Conservation (phyloP, 176 grass and related monocot species). For the Avena sativa region DNA sequence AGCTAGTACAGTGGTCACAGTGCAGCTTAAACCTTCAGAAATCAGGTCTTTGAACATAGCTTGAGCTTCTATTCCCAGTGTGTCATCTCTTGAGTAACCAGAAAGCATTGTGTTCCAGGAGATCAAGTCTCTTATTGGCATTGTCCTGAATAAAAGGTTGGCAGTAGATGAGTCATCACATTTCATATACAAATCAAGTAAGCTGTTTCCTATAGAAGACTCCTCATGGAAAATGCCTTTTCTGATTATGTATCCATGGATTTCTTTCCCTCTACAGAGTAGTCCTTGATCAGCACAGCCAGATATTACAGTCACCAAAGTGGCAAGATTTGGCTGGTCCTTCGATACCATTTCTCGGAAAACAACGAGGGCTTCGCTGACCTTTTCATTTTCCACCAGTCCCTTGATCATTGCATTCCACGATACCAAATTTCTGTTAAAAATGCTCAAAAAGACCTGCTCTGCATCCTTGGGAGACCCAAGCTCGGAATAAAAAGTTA, state of each 20-base stretch:
- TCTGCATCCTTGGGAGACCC: constrained; percentile 45
- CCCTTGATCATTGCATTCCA: constrained; percentile 88
- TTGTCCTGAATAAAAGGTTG: constrained; percentile 55
- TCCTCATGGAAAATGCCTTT: constrained; percentile 38
- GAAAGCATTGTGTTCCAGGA: constrained; percentile 91
- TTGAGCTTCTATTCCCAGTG: constrained; percentile 43
- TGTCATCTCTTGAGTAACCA: constrained; percentile 53
- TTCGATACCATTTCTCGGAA: constrained; percentile 59
- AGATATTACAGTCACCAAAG: constrained; percentile 66
- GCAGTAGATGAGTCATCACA: constrained; percentile 50
- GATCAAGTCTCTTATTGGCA: constrained; percentile 69
- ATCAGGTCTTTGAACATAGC: constrained; percentile 58
- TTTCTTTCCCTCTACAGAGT: constrained; percentile 53
- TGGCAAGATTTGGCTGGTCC: constrained; percentile 53
- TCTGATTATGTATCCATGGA: constrained; percentile 66
- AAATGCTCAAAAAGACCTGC: constrained; percentile 51
- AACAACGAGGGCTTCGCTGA: constrained; percentile 41
- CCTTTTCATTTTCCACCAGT: constrained; percentile 52
- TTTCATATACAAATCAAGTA: constrained; percentile 70
- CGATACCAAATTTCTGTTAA: constrained; percentile 63
- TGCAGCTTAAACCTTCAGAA: constrained; percentile 50
- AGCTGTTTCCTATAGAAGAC: constrained; percentile 62
- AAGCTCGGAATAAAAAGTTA: constrained; percentile 66
- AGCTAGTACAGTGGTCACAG: constrained; percentile 65
- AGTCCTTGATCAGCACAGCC: constrained; percentile 59